Base-by-base conservation (phyloP, 345 rosid genomes). In the Rhizophora apiculata region DNA sequence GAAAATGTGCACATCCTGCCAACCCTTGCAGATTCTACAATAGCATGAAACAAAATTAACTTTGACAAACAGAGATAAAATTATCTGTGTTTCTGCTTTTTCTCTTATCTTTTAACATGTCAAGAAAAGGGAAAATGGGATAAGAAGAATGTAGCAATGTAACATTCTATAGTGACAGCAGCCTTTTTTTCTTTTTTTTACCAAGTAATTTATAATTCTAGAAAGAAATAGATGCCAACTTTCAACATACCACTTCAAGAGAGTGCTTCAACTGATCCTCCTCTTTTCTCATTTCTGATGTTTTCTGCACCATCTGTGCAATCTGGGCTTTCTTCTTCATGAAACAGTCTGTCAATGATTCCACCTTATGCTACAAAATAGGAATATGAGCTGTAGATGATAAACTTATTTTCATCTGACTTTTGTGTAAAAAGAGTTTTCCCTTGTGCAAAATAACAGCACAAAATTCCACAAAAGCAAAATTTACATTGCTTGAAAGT, bases 261-360 rank as follows among this genome's bases (percentile, higher is more conserved):
- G 78, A 70, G 54, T 92, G 85, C 68, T 73, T 80, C 68, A 86
- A 76, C 68, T 79, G 88, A 77, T 84, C 85, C 82, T 87, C 85
- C 74, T 75, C 88, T 81, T 82, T 86, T 79, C 80, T 87, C 83
- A 85, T 90, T 72, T 85, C 89, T 24, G 85, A 72, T 70, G 96
- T 86, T 73, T 78, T 84, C 60, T 84, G 85, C 88, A 88, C 72
- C 88, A 95, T 78, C 62, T 78, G 68, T 32, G 82, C 86, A 68
- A 86, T 86, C 78, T 84, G 83, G 71, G 85, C 84, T 76, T 88
- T 95, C 92, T 92, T 92, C 82, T 95, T 79, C 57, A 48, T 77
- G 58, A 87, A 75, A 37, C 29, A 66, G 62, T 85, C 84, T 73
- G 78, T 82, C 70, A 92, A 76, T 2, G 81, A 67, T 75, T 88